phyloP scores from a whole-genome alignment of 352 stramenopile species.

The Phytophthora niederhauseri region DNA sequence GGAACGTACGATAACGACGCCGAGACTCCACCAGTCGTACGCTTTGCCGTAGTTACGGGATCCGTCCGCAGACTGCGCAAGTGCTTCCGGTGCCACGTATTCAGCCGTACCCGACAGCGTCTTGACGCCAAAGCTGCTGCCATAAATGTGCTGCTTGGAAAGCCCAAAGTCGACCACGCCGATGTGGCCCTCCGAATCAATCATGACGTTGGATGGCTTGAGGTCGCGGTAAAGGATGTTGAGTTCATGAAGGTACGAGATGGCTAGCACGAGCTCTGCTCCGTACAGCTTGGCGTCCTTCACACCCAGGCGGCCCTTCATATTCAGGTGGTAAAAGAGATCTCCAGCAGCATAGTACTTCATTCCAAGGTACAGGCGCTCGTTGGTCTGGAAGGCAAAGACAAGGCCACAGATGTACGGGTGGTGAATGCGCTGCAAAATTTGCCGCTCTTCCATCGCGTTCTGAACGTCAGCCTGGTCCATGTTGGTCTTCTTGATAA shows the following conservation, averaged over 20 bases:
- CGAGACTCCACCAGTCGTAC: conserved; percentile 92
- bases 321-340: conserved; percentile 90
- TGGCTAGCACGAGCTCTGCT: conserved; percentile 87
- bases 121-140: conserved; percentile 85
- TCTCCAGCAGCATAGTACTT: conserved; percentile 91
- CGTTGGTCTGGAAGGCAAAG: conserved; percentile 91
- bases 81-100: conserved; percentile 86
- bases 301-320: conserved; percentile 69
- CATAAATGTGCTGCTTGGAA: conserved; percentile 91
- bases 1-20: conserved; percentile 80
- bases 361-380: conserved; percentile 90
- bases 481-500: conserved; percentile 92
- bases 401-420: conserved; percentile 89
- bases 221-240: conserved; percentile 91
- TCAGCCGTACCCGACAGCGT: conserved; percentile 87
- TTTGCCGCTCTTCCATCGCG: conserved; percentile 90
- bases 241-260: conserved; percentile 90
- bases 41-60: conserved; percentile 88
- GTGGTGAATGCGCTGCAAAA: conserved; percentile 88
- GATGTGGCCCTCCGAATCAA: conserved; percentile 89
- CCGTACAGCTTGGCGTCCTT: conserved; percentile 78
- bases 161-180: conserved; percentile 90
- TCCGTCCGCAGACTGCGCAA: conserved; percentile 81
- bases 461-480: conserved; percentile 85
- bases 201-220: conserved; percentile 92